These are phyloP conservation scores for Gastrolobium bilobum DNA, from an alignment of 306 rosid species.

Conservation along the genomic window DNA sequence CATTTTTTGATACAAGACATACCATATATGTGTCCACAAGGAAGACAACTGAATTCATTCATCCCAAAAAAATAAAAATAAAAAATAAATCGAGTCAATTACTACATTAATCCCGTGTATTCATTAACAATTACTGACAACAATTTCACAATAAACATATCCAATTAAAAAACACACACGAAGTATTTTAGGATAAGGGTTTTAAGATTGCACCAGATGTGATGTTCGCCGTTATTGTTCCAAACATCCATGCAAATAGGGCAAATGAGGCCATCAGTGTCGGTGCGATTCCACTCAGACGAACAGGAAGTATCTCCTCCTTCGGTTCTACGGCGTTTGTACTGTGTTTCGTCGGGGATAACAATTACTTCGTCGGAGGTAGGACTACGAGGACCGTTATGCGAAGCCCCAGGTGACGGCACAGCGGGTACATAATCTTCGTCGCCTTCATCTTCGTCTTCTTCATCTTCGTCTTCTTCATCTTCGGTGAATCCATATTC, in stretches of 20 bases:
- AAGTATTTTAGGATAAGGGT: neutral
- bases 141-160: neutral
- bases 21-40: conserved; percentile 92
- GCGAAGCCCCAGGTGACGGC: conserved; percentile 51
- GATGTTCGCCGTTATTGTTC: conserved; percentile 77
- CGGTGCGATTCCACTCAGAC: conserved; percentile 59
- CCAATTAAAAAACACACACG: neutral
- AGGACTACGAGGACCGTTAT: conserved; percentile 26
- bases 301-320: conserved; percentile 61
- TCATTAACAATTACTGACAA: neutral
- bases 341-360: conserved; percentile 30
- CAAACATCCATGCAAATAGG: conserved; percentile 89
- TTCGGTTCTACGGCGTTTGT: conserved; percentile 72
- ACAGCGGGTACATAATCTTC: conserved; percentile 44
- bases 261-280: conserved; percentile 77
- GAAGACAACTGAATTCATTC: conserved; percentile 79
- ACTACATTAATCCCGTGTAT: neutral
- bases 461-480: conserved; percentile 36
- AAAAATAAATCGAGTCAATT: neutral
- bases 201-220: conserved; percentile 62
- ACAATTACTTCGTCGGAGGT: conserved; percentile 37
- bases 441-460: conserved; percentile 17
- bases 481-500: conserved; percentile 19
- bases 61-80: conserved; percentile 3
- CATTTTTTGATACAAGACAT: conserved; percentile 85